These are phyloP conservation scores for Geotrichum macrosporum DNA, from an alignment of 1,139 yeast genomes.

Conservation along the genomic window DNA sequence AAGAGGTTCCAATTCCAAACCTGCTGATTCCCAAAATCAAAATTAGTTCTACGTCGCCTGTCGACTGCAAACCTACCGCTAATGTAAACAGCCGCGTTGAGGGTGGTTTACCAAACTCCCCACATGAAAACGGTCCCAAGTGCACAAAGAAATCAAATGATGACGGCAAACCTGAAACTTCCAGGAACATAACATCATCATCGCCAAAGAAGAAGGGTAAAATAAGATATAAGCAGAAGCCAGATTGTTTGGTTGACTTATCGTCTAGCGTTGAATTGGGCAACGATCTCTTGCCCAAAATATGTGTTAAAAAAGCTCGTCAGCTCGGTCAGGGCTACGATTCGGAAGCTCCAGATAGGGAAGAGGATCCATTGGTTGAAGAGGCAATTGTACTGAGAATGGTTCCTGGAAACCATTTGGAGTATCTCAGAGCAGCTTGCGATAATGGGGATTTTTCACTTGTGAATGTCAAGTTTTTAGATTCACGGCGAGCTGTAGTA, in stretches of 20 bases:
- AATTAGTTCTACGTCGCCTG: too few species aligned
- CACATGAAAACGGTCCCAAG: neutral
- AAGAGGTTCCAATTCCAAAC: conserved; percentile 13
- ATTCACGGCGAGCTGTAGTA: conserved; percentile 70
- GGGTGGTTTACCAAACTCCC: neutral
- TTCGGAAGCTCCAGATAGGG: conserved; percentile 93
- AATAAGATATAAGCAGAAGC: neutral
- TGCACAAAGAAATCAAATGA: conserved; percentile 15
- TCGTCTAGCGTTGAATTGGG: too few species aligned
- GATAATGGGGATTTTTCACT: conserved; percentile 77
- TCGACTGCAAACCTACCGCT: too few species aligned
- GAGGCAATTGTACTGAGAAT: conserved; percentile 79
- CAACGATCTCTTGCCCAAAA: conserved; percentile 47
- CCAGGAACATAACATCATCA: neutral
- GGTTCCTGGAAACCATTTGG: conserved; percentile 72
- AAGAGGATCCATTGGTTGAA: conserved; percentile 89
- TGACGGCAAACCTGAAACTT: too few species aligned
- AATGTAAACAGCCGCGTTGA: too few species aligned
- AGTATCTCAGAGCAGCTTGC: conserved; percentile 70
- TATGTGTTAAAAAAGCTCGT: conserved; percentile 76
- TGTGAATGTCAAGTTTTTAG: conserved; percentile 74
- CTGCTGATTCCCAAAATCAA: conserved; percentile 19
- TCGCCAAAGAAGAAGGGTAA: conserved; percentile 10
- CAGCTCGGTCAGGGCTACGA: conserved; percentile 95
- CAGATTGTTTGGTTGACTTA: too few species aligned